Base-by-base conservation (phyloP, 1,139 yeast genomes). In the Candida albicans region DNA sequence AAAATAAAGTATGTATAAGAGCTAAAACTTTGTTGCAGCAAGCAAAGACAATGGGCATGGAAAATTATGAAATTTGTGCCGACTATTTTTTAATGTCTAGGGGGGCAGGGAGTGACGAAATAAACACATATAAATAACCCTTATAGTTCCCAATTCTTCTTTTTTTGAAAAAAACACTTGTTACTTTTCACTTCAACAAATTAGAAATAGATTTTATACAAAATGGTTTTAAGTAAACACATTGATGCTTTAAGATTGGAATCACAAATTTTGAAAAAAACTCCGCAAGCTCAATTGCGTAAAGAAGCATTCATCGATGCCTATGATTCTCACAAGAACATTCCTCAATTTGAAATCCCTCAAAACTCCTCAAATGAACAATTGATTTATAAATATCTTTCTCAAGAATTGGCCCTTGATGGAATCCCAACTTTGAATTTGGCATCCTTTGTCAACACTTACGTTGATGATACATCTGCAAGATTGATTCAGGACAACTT, bases 391-490 rank as follows among this genome's bases (percentile, higher is more conserved):
- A 75, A 81, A 40, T 68, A 86, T 58, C 73, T 90, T 50, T 80
- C 75, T 50, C 87, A 86, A 56, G 96, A 87, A 54, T 72, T 90
- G 66, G 70, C 83, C 11, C 73, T 90, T 49, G 97, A 90, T 59
- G 97, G 97, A 24, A 81, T 75, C 54, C 95, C 96, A 22, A 80
- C 84, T 14, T 73, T 90, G 59, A 90, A 90, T 62, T 67, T 90
- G 62, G 97, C 97, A 8, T 84, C 93, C 25, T 90, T 90, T 61
- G 97, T 90, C 52, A 88, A 87, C 66, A 90, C 96, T 13, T 76
- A 72, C 51, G 62, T 84, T 35, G 79, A 80, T 46, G 81, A 75
- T 3, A 46, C 42, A 31, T 67, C 67, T 24, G 48, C 54, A 48
- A 72, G 72, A 53, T 73, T 90, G 52, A 76, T 84, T 45, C 45